Conservation (phyloP, 2,329 filamentous ascomycete species). For the Colletotrichum horii region DNA sequence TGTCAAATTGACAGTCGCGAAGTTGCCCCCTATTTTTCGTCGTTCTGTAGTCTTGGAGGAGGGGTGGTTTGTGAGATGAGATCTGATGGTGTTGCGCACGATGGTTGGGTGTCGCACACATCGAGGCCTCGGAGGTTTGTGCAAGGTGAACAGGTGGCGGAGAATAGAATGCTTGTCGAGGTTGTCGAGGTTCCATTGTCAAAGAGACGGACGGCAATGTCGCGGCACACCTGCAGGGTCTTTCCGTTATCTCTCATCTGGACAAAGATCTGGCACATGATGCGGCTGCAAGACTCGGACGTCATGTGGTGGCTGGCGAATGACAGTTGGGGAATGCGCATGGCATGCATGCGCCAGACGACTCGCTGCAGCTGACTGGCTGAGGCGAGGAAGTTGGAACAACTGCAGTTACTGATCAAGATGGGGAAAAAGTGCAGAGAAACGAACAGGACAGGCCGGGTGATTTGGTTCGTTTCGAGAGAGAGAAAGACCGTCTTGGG, state of each 20-base stretch:
- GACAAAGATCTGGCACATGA: conserved; percentile 17
- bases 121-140: background rate
- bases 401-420: background rate
- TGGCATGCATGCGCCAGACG: background rate
- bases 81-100: background rate
- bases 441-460: background rate
- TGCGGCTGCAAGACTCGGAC: conserved; percentile 15
- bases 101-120: background rate
- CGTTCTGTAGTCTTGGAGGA: background rate
- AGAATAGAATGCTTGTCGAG: background rate
- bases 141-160: background rate
- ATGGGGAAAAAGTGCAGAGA: background rate
- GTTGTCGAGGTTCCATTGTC: background rate
- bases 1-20: conserved; percentile 13
- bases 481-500: background rate
- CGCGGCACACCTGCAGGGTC: background rate
- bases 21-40: background rate
- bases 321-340: background rate
- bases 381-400: background rate
- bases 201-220: background rate
- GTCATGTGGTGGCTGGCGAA: conserved; percentile 19
- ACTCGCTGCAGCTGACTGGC: background rate
- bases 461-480: conserved; percentile 12
- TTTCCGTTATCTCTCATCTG: background rate
- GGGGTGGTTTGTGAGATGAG: conserved; percentile 6